These are phyloP conservation scores for Phytophthora cactorum DNA, from an alignment of 352 stramenopile species.

Conservation along the genomic window DNA sequence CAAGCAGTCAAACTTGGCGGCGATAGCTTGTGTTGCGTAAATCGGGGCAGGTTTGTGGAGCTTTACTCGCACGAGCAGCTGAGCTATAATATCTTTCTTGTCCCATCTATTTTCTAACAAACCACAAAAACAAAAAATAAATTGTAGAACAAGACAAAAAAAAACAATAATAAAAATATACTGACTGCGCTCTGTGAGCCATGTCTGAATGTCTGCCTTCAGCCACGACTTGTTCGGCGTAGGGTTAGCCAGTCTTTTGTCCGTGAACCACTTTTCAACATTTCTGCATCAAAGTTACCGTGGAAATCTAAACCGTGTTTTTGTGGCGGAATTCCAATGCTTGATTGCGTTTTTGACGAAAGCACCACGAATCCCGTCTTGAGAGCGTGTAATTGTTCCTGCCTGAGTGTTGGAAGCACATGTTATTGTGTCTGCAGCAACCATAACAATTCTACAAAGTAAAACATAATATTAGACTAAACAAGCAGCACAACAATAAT, in stretches of 20 bases:
- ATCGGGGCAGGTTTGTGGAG: neutral
- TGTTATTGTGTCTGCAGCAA: constrained; percentile 12
- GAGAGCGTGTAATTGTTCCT: neutral
- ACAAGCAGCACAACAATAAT: neutral
- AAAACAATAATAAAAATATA: too few species aligned
- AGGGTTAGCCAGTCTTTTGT: neutral
- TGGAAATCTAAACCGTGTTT: neutral
- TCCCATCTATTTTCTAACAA: neutral
- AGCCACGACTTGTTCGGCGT: constrained; percentile 4
- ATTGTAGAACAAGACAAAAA: too few species aligned
- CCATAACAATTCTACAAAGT: constrained; percentile 2
- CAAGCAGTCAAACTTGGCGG: neutral
- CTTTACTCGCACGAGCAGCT: neutral
- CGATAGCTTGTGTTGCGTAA: neutral
- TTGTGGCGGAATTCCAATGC: constrained; percentile 11
- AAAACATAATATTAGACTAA: neutral
- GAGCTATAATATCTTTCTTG: neutral
- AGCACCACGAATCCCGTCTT: neutral
- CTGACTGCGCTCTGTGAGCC: neutral
- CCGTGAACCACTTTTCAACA: constrained; percentile 8
- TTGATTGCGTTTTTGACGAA: constrained; percentile 4
- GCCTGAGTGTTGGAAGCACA: constrained; percentile 4
- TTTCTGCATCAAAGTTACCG: neutral
- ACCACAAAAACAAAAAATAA: neutral
- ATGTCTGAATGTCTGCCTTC: constrained; percentile 2